Base-by-base conservation (phyloP, 164 flowering plant genomes). In the Macadamia integrifolia region DNA sequence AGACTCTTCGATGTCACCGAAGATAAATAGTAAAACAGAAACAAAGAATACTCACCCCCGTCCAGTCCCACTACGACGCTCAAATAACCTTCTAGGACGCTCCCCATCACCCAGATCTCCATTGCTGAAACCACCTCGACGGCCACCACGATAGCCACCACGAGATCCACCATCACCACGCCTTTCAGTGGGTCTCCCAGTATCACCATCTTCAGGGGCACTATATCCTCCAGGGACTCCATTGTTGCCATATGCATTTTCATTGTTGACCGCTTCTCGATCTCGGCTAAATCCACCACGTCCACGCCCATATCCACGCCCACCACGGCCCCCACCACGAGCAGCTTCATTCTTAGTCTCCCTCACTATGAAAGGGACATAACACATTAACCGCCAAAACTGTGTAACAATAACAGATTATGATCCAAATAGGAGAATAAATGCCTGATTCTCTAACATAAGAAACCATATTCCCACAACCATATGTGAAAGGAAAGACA, bases 1-100 rank as follows among this genome's bases (percentile, higher is more conserved):
- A 46, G 6, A n/a, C 8, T 50, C 49, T 59, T 42, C 6, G 9
- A 9, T 56, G 6, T 44, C 44, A 50, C 1, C 46, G 49, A 18
- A 52, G 18, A 48, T 6, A 58, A 53, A 18, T 46, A 11, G 8
- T 11, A 17, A 68, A 31, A 29, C 46, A 64, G 4, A 50, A 17
- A 9, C 55, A 53, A 10, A 11, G 50, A 63, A 69, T 49, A 66
- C 73, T 67, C 49, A 87, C 92, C 89, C 92, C 1, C 79, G 83
- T 23, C 87, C 89, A 64, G 87, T 84, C 12, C 92, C 92, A 75
- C 89, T 87, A 6, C 78, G 86, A 10, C 92, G 89, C 29, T 87
- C 92, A 79, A 65, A 82, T 13, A 53, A 63, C 75, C 92, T 79
- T 35, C 87, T 62, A 23, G 83, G 81, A 31, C 85, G 86, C 46